These are phyloP conservation scores for Epichloe sibirici DNA, from an alignment of 2,329 filamentous ascomycete species.

Conservation along the genomic window DNA sequence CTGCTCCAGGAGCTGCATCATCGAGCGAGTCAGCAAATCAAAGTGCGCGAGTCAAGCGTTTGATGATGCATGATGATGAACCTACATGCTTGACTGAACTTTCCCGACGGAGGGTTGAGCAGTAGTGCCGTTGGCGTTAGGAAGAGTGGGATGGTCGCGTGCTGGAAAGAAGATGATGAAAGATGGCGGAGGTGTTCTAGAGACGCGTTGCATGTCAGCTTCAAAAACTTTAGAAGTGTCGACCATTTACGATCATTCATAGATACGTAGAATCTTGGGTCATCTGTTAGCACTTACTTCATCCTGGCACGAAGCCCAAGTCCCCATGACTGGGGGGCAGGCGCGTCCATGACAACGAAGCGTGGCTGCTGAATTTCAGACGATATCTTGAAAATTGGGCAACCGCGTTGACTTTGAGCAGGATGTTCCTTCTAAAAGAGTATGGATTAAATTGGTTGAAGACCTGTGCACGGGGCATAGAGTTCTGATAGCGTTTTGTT, in stretches of 20 bases:
- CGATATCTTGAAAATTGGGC: constrained; percentile 3
- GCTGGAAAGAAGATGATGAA: constrained; percentile 18
- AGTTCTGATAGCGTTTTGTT: constrained; percentile 1
- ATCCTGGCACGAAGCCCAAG: constrained; percentile 7
- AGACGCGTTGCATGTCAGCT: constrained; percentile 10
- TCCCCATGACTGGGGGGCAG: constrained; percentile 9
- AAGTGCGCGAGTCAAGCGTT: background rate
- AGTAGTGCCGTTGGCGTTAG: background rate
- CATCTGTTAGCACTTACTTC: constrained; percentile 6
- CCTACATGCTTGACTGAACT: constrained; percentile 1
- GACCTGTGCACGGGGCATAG: constrained; percentile 4
- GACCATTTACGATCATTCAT: background rate
- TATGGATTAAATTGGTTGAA: background rate
- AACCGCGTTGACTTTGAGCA: constrained; percentile 4
- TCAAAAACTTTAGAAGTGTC: background rate
- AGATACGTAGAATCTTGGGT: too few species aligned
- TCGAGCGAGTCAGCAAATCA: background rate
- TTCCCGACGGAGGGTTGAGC: background rate
- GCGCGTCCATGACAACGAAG: constrained; percentile 9
- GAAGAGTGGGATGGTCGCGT: constrained; percentile 2
- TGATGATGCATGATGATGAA: background rate
- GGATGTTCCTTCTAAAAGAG: constrained; percentile 2
- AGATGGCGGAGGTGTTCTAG: constrained; percentile 11
- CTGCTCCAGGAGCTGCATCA: constrained; percentile 13
- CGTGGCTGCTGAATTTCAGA: constrained; percentile 5